Base-by-base conservation (phyloP, 2,329 filamentous ascomycete genomes). In the Paecilomyces dactylethromorphus region DNA sequence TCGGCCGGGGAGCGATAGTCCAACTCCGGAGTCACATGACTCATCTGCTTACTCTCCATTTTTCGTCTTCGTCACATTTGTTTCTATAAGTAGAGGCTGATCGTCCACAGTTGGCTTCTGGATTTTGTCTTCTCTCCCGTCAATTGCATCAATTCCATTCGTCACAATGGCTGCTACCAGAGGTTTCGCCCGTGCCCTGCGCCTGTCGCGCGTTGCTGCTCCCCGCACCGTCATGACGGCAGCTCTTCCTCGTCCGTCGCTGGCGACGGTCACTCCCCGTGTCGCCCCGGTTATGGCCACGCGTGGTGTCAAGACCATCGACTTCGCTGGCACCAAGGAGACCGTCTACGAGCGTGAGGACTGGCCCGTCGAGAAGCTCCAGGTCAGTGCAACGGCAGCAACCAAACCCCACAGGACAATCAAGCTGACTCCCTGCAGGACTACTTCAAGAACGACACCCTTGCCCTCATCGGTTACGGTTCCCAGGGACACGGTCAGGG, bases 401-500 rank as follows among this genome's bases (percentile, higher is more conserved):
- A 8, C 32, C 10, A 15, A 33, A 45, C 3, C n/a, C 8, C n/a
- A 45, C n/a, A 18, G 13, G 18, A 18, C n/a, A 15, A 45, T 21
- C 5, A 15, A 45, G 15, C 39, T 52, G 45, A 56, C 55, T 49
- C 32, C 56, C 18, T 18, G 35, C 50, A 96, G 90, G 91, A 97
- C 66, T 99, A 93, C 88, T 99, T 99, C 90, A 97, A 97, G 87
- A 87, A 99, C 82, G 94, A 99, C 81, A 97, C 93, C 69, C 91
- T 99, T 71, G 94, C 94, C 75, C 89, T 99, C 75, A 99, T 99
- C 79, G 94, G 94, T 78, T 99, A 99, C 82, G 94, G 88, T 73
- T 97, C 92, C 65, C 92, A 97, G 83, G 94, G 94, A 72, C 94
- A 99, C 85, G 94, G 94, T 69, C 94, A 99, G 84, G 95, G 94